Evolutionary conservation across 352 stramenopile species (phyloP).

Genomic region (Globisporangium megalacanthum): DNA sequence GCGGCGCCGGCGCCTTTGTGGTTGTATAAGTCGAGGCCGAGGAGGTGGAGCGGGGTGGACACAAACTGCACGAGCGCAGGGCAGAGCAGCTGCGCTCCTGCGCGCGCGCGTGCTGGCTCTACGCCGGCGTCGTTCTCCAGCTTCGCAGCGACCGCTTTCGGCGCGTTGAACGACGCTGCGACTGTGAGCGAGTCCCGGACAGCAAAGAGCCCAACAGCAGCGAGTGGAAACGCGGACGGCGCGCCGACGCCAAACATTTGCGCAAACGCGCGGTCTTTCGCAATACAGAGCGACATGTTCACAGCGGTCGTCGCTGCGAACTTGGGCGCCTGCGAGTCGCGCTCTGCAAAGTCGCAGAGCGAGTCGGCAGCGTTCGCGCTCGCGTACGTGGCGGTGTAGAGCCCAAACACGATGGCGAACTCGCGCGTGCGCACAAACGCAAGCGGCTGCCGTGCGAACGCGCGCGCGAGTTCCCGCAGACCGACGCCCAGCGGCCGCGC

Average conservation of each 20-base stretch:
- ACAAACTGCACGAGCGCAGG: conserved; percentile 83
- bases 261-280: conserved; percentile 89
- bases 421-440: conserved; percentile 82
- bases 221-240: conserved; percentile 66
- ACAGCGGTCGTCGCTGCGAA: conserved; percentile 85
- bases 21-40: conserved; percentile 90
- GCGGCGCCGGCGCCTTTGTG: conserved; percentile 26
- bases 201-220: conserved; percentile 83
- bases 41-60: conserved; percentile 85
- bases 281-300: conserved; percentile 90
- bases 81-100: conserved; percentile 74
- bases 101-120: conserved; percentile 43
- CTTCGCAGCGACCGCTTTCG: conserved; percentile 55
- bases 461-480: conserved; percentile 52
- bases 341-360: conserved; percentile 68
- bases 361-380: conserved; percentile 85
- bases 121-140: conserved; percentile 49
- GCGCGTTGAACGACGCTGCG: conserved; percentile 85
- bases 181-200: conserved; percentile 84
- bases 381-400: conserved; percentile 89
- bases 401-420: conserved; percentile 86
- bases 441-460: conserved; percentile 65
- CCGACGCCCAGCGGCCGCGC: conserved; percentile 51
- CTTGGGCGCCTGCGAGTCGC: conserved; percentile 83
- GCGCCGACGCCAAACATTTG: conserved; percentile 88